These are phyloP conservation scores for Penicillium corylophilum DNA, from an alignment of 2,329 filamentous ascomycete species.

Conservation along the genomic window DNA sequence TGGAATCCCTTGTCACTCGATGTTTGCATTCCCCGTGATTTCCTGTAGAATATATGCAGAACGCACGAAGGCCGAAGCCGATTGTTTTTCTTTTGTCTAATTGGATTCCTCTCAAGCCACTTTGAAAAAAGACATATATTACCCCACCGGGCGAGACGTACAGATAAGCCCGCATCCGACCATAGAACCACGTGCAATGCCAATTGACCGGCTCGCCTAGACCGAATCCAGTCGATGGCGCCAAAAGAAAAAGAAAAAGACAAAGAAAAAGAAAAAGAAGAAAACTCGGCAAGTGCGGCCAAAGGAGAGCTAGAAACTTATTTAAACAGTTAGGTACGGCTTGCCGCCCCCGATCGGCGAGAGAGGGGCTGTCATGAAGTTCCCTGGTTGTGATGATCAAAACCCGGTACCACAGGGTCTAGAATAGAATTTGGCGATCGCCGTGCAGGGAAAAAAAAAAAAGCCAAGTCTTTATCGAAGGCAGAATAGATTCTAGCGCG, in stretches of 20 bases:
- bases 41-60: conserved; percentile 37
- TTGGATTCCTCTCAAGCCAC: background rate
- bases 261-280: too few species aligned
- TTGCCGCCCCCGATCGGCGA: background rate
- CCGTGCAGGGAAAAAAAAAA: background rate
- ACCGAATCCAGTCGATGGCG: background rate
- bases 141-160: background rate
- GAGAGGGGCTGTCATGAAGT: background rate
- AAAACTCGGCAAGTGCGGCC: background rate
- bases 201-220: background rate
- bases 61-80: conserved; percentile 31
- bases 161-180: background rate
- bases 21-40: conserved; percentile 32
- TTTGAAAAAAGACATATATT: background rate
- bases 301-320: background rate
- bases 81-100: conserved; percentile 27
- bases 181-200: background rate
- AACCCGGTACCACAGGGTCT: background rate
- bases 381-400: background rate
- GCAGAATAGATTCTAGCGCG: background rate
- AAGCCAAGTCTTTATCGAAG: background rate
- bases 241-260: too few species aligned
- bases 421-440: background rate
- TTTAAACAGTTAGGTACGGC: background rate
- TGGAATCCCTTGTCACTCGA: conserved; percentile 15